A percentile compares a stretch with the other conserved stretches of the same genome.
phyloP scores from a whole-genome alignment of 2,329 filamentous ascomycete genomes.

The Aspergillus vadensis region DNA sequence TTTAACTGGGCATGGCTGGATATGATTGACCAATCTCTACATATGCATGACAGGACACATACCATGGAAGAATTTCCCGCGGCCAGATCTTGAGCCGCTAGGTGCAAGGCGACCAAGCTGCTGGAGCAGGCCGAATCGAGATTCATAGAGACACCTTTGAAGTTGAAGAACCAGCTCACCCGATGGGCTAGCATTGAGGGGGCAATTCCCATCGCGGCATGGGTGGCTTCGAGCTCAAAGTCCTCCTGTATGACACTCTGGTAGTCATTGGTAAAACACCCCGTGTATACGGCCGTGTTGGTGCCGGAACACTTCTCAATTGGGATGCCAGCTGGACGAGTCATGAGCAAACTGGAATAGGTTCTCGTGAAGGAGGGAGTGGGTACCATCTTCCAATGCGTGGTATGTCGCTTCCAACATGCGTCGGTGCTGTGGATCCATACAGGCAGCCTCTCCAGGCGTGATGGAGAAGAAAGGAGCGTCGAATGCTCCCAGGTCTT shows the following conservation, averaged over 20 bases:
- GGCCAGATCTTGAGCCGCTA: neutral
- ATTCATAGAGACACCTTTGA: neutral
- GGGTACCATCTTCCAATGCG: constrained; percentile 4
- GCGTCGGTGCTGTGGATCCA: constrained; percentile 4
- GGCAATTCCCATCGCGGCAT: neutral
- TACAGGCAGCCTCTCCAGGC: neutral
- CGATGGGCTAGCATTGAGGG: neutral
- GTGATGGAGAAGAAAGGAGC: constrained; percentile 1
- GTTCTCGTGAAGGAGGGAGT: neutral
- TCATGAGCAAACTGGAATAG: neutral
- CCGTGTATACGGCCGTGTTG: neutral
- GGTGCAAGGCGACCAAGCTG: neutral
- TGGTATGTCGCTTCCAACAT: neutral
- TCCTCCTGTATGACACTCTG: neutral
- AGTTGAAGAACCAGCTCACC: constrained; percentile 4
- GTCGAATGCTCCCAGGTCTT: neutral
- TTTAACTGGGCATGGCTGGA: neutral
- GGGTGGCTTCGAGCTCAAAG: neutral
- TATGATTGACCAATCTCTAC: too few relatives aligned
- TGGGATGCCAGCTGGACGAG: neutral
- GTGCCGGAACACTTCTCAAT: neutral
- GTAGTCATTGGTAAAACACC: neutral
- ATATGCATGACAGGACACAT: neutral
- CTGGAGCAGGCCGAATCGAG: constrained; percentile 4
- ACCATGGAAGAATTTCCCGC: neutral